These are phyloP conservation scores for Silene conica DNA, from an alignment of 148 eudicot genomes.

Conservation along the genomic window DNA sequence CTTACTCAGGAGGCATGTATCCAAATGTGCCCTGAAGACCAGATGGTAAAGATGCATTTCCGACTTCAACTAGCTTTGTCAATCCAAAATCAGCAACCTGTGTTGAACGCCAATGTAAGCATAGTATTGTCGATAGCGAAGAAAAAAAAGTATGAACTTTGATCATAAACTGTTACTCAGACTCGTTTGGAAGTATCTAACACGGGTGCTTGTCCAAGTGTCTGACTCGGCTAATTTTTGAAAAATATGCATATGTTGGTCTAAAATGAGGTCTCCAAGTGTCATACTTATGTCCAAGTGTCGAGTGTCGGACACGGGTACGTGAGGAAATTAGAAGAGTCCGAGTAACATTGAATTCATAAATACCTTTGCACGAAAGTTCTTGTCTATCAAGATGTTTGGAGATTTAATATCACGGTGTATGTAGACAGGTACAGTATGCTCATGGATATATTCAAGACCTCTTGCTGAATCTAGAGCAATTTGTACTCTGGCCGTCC, in stretches of 20 bases:
- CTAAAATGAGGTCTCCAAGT: no score
- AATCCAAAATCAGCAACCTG: conserved; percentile 99
- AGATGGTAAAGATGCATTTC: conserved; percentile 56
- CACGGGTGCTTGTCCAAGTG: no score
- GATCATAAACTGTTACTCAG: no score
- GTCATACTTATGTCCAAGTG: no score
- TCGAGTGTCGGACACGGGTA: no score
- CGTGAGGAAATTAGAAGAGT: no score
- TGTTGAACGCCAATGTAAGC: conserved; percentile 10
- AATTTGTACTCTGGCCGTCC: conserved; percentile 88
- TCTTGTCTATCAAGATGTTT: conserved; percentile 80
- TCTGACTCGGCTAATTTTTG: no score
- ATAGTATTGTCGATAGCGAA: not conserved
- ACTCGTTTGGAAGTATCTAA: no score
- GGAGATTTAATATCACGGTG: conserved; percentile 95
- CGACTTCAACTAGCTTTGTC: conserved; percentile 74
- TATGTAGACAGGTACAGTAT: conserved; percentile 84
- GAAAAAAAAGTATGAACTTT: not conserved
- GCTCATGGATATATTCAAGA: conserved; percentile 96
- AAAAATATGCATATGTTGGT: no score
- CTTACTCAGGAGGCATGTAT: conserved; percentile 99
- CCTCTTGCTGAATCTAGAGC: conserved; percentile 98
- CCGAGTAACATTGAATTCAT: no score
- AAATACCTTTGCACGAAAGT: conserved; percentile 73
- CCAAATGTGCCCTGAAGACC: conserved; percentile 98